Conservation (phyloP, 2,329 filamentous ascomycete species). For the Alternaria arborescens region DNA sequence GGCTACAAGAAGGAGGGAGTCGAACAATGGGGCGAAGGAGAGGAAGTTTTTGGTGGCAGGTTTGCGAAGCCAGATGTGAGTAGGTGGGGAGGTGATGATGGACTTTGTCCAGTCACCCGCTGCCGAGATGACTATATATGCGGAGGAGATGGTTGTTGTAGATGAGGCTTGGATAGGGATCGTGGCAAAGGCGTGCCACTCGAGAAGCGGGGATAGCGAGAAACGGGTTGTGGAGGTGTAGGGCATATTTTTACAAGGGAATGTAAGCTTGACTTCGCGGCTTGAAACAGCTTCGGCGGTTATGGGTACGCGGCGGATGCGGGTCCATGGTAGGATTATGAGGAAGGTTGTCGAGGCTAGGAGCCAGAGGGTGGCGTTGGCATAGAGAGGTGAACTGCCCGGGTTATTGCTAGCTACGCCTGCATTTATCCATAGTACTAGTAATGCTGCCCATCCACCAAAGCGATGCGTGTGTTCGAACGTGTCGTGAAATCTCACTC, state of each 20-base stretch:
- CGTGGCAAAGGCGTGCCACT: slow-evolving; percentile 52
- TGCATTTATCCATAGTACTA: slow-evolving; percentile 38
- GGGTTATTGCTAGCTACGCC: slow-evolving; percentile 20
- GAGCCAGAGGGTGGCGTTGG: slow-evolving; percentile 66
- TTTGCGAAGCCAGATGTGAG: slow-evolving; percentile 26
- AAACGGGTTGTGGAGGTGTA: slow-evolving; percentile 34
- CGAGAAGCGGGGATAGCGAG: slow-evolving; percentile 31
- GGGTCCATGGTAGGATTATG: slow-evolving; percentile 76
- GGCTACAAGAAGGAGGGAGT: slow-evolving; percentile 29
- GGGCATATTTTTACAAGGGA: slow-evolving; percentile 32
- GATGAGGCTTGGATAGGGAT: slow-evolving; percentile 28
- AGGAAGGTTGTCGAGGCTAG: slow-evolving; percentile 70
- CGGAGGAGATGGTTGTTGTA: neutral
- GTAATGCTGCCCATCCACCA: slow-evolving; percentile 42
- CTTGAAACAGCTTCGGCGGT: slow-evolving; percentile 71
- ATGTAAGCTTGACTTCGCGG: slow-evolving; percentile 74
- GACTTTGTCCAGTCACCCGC: slow-evolving; percentile 48
- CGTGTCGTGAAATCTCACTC: slow-evolving; percentile 40
- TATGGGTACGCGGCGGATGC: slow-evolving; percentile 73
- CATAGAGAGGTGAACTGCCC: slow-evolving; percentile 7
- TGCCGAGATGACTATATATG: slow-evolving; percentile 41
- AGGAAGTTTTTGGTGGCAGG: slow-evolving; percentile 34
- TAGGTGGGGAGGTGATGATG: slow-evolving; percentile 23
- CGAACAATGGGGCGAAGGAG: slow-evolving; percentile 25
- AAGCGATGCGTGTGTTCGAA: slow-evolving; percentile 50